phyloP scores from a whole-genome alignment of 805 yeast species.

The Metschnikowia continentalis region DNA sequence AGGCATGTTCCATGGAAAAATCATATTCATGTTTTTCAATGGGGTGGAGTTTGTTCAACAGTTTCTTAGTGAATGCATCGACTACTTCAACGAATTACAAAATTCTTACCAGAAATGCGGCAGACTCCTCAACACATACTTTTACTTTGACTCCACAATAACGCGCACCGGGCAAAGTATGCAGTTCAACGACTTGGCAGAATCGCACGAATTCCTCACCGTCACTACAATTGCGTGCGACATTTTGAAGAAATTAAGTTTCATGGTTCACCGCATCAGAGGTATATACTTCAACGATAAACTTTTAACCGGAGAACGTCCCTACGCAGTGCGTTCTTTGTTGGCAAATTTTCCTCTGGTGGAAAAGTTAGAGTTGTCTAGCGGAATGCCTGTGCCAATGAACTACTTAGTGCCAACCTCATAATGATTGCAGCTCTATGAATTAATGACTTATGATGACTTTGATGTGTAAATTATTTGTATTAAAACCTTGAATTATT shows the following conservation, averaged over 20 bases:
- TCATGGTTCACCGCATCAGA: slow-evolving; percentile 30
- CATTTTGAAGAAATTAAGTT: slow-evolving; percentile 30
- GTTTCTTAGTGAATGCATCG: slow-evolving; percentile 28
- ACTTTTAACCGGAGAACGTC: slow-evolving; percentile 27
- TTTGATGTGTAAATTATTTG: too few species aligned
- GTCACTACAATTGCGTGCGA: slow-evolving; percentile 31
- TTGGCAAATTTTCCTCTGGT: slow-evolving; percentile 30
- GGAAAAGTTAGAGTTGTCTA: slow-evolving; percentile 18
- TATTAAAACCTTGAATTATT: too few species aligned
- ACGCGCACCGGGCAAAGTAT: slow-evolving; percentile 4
- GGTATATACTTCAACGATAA: slow-evolving; percentile 32
- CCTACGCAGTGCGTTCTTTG: slow-evolving; percentile 26
- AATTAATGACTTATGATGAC: neutral
- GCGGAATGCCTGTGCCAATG: slow-evolving; percentile 4
- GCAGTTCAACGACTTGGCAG: neutral
- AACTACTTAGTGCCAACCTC: neutral
- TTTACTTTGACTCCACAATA: slow-evolving; percentile 32
- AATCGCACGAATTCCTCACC: slow-evolving; percentile 23
- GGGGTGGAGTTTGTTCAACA: slow-evolving; percentile 31
- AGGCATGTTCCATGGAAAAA: slow-evolving; percentile 23
- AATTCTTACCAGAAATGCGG: slow-evolving; percentile 9
- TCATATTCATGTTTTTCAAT: slow-evolving; percentile 36
- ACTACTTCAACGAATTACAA: slow-evolving; percentile 15
- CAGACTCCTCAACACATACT: slow-evolving; percentile 25
- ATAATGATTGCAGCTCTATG: neutral